Conservation (phyloP, 2,329 filamentous ascomycete genomes). For the Dactylellina haptotyla region DNA sequence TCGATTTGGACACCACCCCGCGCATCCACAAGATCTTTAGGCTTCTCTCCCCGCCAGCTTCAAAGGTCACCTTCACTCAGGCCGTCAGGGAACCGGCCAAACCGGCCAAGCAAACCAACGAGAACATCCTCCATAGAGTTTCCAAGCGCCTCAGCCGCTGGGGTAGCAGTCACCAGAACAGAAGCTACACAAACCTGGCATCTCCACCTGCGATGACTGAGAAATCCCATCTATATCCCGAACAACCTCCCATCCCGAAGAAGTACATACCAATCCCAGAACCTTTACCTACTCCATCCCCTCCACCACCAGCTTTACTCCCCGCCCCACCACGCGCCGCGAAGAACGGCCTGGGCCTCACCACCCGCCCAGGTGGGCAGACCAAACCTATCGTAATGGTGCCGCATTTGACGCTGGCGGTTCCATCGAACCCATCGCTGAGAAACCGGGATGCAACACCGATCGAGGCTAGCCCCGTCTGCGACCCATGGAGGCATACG, state of each 20-base stretch:
- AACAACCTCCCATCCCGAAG: background rate
- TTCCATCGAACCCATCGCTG: conserved; percentile 1
- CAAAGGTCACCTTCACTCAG: conserved; percentile 43
- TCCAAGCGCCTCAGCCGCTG: conserved; percentile 39
- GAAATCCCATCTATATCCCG: background rate
- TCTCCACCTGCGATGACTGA: background rate
- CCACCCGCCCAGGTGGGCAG: conserved; percentile 28
- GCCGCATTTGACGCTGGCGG: conserved; percentile 18
- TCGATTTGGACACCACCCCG: conserved; percentile 45
- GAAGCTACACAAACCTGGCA: conserved; percentile 8
- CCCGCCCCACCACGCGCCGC: conserved; percentile 13
- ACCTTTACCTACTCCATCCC: background rate
- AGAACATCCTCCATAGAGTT: conserved; percentile 11
- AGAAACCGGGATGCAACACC: conserved; percentile 27
- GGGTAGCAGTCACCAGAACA: conserved; percentile 9
- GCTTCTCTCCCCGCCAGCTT: conserved; percentile 33
- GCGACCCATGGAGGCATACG: conserved; percentile 41
- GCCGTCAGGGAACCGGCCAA: conserved; percentile 20
- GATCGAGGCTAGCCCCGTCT: conserved; percentile 38
- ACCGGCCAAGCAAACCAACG: background rate
- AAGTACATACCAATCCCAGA: background rate
- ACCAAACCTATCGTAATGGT: conserved; percentile 40
- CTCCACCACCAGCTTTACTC: conserved; percentile 14
- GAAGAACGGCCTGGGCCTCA: conserved; percentile 33
- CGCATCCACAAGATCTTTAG: conserved; percentile 38